phyloP scores from a whole-genome alignment of 1,139 yeast genomes.

The Sugiyamaella japonica region DNA sequence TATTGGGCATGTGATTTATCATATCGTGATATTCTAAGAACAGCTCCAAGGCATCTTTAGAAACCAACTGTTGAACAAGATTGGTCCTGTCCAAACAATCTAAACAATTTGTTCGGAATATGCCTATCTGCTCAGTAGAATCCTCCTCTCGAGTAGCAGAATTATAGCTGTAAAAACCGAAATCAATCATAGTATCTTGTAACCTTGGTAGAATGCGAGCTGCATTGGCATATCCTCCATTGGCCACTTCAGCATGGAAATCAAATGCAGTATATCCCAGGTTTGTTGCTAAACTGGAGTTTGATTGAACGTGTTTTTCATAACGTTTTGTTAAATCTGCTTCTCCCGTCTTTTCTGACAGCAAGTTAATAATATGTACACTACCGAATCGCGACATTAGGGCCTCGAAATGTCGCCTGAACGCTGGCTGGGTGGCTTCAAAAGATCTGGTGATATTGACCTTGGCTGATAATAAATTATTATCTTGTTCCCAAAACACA shows the following conservation, averaged over 20 bases:
- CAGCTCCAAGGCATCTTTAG: constrained; percentile 62
- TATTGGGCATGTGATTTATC: constrained; percentile 35
- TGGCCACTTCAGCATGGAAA: constrained; percentile 88
- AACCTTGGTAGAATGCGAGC: constrained; percentile 64
- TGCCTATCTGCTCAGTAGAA: constrained; percentile 78
- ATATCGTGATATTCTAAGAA: constrained; percentile 56
- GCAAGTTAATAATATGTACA: constrained; percentile 78
- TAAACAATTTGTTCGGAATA: constrained; percentile 88
- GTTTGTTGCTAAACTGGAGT: constrained; percentile 43
- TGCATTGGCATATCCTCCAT: constrained; percentile 86
- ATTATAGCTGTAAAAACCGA: constrained; percentile 74
- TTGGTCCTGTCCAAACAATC: constrained; percentile 96
- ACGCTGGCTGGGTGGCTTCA: constrained; percentile 92
- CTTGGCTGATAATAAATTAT: constrained; percentile 72
- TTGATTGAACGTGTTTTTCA: constrained; percentile 51
- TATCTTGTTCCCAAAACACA: constrained; percentile 96
- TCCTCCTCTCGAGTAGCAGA: constrained; percentile 48
- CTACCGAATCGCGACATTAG: constrained; percentile 77
- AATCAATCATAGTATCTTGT: constrained; percentile 64
- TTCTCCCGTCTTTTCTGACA: constrained; percentile 79
- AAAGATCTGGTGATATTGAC: constrained; percentile 82
- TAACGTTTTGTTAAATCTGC: constrained; percentile 70
- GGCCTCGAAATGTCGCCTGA: constrained; percentile 73
- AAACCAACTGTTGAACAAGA: constrained; percentile 84
- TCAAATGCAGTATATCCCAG: constrained; percentile 74